Evolutionary conservation across 306 rosid species (phyloP).

Genomic region (Hippophae rhamnoides): DNA sequence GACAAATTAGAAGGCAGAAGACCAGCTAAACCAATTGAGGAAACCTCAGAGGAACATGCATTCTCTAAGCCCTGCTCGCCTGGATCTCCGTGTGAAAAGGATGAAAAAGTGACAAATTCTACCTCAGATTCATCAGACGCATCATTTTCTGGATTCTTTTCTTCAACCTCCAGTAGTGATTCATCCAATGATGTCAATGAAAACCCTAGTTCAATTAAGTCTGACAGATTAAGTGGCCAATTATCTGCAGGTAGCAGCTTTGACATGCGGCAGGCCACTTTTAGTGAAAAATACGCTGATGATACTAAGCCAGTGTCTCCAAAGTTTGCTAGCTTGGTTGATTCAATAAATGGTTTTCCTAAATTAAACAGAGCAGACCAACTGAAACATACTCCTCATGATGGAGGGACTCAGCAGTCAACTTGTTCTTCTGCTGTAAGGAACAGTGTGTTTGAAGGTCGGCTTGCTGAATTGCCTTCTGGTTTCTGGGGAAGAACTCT

Average conservation of each 20-base stretch:
- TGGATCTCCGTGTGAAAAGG: conserved; percentile 28
- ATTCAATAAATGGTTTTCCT: conserved; percentile 43
- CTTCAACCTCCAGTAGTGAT: conserved; percentile 36
- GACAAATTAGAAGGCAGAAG: conserved; percentile 21
- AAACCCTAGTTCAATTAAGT: conserved; percentile 46
- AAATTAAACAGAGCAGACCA: conserved; percentile 28
- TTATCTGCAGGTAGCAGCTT: conserved; percentile 28
- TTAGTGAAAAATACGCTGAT: conserved; percentile 20
- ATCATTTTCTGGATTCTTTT: conserved; percentile 81
- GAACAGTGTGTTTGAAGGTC: neutral
- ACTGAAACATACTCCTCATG: conserved; percentile 22
- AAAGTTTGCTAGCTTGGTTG: conserved; percentile 66
- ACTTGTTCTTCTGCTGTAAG: conserved; percentile 24
- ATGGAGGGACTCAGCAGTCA: conserved; percentile 24
- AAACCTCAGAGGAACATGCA: conserved; percentile 19
- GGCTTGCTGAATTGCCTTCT: too few relatives aligned
- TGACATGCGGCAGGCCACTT: conserved; percentile 30
- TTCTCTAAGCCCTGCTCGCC: conserved; percentile 13
- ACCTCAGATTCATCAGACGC: conserved; percentile 45
- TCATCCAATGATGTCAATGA: conserved; percentile 70
- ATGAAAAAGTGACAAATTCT: conserved; percentile 30
- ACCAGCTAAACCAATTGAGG: conserved; percentile 12
- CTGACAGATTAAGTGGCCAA: conserved; percentile 46
- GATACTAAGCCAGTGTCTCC: conserved; percentile 54
- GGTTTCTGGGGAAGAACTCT: too few relatives aligned